A percentile compares a stretch with the other conserved stretches of the same genome.
Evolutionary conservation across 345 rosid genomes (phyloP).

Genomic region (Bruguiera sexangula): DNA sequence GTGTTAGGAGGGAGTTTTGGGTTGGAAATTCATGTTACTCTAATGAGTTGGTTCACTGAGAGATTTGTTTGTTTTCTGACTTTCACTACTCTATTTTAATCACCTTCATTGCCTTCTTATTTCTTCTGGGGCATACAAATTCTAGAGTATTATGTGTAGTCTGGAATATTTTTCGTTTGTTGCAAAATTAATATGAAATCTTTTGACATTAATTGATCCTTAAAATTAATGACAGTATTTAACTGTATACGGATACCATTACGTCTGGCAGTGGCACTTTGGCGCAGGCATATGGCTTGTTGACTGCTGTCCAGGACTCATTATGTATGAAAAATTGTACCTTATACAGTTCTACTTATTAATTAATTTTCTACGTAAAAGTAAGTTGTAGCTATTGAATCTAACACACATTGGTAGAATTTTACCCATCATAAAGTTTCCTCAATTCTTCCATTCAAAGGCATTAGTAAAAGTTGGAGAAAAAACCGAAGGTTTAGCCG

Average conservation of each 20-base stretch:
- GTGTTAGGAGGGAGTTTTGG: constrained; percentile 17
- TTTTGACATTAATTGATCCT: not conserved
- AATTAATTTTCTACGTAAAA: not conserved
- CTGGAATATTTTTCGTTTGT: too few species aligned
- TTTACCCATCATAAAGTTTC: not conserved
- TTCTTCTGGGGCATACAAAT: not conserved
- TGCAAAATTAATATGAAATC: too few species aligned
- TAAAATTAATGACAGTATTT: not conserved
- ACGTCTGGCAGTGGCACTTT: not conserved
- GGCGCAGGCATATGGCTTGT: not conserved
- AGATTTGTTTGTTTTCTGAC: constrained; percentile 20
- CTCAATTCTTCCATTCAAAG: not conserved
- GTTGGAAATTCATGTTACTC: constrained; percentile 8
- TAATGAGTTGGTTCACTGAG: not conserved
- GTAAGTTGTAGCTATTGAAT: not conserved
- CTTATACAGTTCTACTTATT: not conserved
- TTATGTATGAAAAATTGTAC: not conserved
- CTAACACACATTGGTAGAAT: not conserved
- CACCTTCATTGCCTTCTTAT: not conserved
- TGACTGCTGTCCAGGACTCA: not conserved
- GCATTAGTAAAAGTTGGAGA: too few species aligned
- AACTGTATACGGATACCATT: not conserved
- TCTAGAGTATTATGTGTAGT: too few species aligned
- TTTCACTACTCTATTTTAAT: constrained; percentile 2
- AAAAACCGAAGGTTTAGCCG: too few species aligned